Base-by-base conservation (phyloP, 1,284 basidiomycete species). In the Volvariella volvacea region DNA sequence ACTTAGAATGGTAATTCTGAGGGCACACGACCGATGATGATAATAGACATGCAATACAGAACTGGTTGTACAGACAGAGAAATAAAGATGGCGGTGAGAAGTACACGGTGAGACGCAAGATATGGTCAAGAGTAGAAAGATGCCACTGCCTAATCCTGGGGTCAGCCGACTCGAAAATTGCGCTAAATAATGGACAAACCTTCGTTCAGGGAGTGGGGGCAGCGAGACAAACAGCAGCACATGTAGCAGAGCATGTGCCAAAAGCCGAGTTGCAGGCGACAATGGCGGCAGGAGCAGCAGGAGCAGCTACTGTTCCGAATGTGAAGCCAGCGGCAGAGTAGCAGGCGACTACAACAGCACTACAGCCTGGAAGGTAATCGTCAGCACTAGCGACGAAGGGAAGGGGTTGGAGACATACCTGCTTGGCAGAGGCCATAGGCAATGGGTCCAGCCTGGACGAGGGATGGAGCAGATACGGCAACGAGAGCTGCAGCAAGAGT, bases 291-390 rank as follows among this genome's bases (percentile, higher is more conserved):
- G 77, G 74, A 0, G 60, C 67, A 0, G 51, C 66, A 3, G 63
- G 48, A 32, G 57, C 55, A 38, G 71, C 60, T 33, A 73, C 50
- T 14, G 76, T 71, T 0, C 76, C 77, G 43, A 80, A 80, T 0
- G 64, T 66, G 41, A 67, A 60, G 0, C 78, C 76, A 0, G 77
- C 78, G 0, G 55, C 74, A 0, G 69, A 61, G 41, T 80, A 81
- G 55, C 79, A 81, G 0, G 74, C 60, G 0, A 76, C 73, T 0
- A 52, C 75, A 1, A 78, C 49, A 4, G 50, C 47, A 48, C 80
- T 80, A 47, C 79, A 81, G 0, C 77, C 79, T 80, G 44, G 0
- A 31, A 17, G n/a, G n/a, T n/a, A n/a, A n/a, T n/a, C n/a, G n/a
- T n/a, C n/a, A 17, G 17, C 7, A 4, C n/a, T n/a, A 30, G 21